Percentiles rank a stretch among this genome's conserved stretches.
Evolutionary conservation across 1,284 basidiomycete genomes (phyloP).

Genomic region (Hemileia vastatrix): DNA sequence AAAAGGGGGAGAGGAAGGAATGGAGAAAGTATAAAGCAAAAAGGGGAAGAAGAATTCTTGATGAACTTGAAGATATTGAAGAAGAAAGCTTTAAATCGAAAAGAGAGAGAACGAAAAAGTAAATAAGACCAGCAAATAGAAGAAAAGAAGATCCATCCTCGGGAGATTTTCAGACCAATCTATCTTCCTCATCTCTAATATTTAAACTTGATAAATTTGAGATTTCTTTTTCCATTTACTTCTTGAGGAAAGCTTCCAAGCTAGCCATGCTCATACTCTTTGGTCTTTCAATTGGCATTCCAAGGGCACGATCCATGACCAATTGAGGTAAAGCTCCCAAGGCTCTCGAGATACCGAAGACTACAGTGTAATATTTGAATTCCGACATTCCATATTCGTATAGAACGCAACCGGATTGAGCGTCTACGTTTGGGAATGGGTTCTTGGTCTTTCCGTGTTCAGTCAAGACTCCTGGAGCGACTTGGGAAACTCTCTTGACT

Average conservation of each 20-base stretch:
- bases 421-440: conserved; percentile 74
- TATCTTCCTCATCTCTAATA: conserved; percentile 20
- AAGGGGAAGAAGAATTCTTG: too few relatives aligned
- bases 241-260: conserved; percentile 61
- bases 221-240: conserved; percentile 35
- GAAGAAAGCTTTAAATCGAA: too few relatives aligned
- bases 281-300: conserved; percentile 75
- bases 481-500: conserved; percentile 78
- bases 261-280: conserved; percentile 41
- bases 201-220: conserved; percentile 32
- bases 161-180: neutral
- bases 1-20: too few relatives aligned
- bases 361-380: conserved; percentile 88
- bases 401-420: conserved; percentile 87
- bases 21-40: too few relatives aligned
- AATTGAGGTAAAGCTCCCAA: conserved; percentile 46
- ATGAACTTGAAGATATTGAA: too few relatives aligned
- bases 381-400: conserved; percentile 74
- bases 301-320: conserved; percentile 83
- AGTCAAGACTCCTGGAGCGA: conserved; percentile 83
- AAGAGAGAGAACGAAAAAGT: neutral
- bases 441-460: conserved; percentile 54
- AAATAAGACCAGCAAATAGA: too few relatives aligned
- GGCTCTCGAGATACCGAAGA: too few relatives aligned
- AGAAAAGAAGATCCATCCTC: neutral